Base-by-base conservation (phyloP, 805 yeast genomes). In the Candida gorgasii region DNA sequence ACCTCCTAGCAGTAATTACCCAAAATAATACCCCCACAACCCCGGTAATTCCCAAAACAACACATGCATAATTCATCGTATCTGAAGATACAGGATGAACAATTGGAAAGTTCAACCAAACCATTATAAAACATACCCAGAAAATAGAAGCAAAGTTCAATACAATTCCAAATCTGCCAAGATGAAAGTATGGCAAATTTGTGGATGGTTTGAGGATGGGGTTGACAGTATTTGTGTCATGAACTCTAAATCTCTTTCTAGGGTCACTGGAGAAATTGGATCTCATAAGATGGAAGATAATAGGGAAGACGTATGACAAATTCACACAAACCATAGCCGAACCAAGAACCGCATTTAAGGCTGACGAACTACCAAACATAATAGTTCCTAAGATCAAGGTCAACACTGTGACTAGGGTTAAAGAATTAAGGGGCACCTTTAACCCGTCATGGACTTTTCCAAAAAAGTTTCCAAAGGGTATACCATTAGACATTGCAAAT, bases 401-500 rank as follows among this genome's bases (percentile, higher is more conserved):
- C 16, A 58, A 40, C 14, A 47, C 43, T 29, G 54, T 47, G 1
- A 62, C 57, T 42, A 62, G 56, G 11, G 36, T n/a, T 16, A 52
- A 42, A 4, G 57, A 45, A 36, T 49, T 44, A 5, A 50, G 49
- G 28, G 69, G 67, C 17, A 55, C 61, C 28, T 57, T 56, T 41
- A 52, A 57, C 9, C 22, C 51, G 3, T 39, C 28, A 14, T 57
- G 43, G 22, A 63, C 57, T 31, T 36, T 52, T 13, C 63, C 50
- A 41, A 65, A 59, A 38, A 42, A 45, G 9, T 49, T 47, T 35
- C 66, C 63, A 48, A 59, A 62, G 32, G 64, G 61, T 38, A 61
- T 52, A 7, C 64, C 67, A 46, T 62, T 61, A 28, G 60, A 61
- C 44, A 60, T 53, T n/a, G 67, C 63, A 53, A 64, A 62, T 7